These are phyloP conservation scores for Rhodamnia argentea DNA, from an alignment of 345 rosid genomes.

Conservation along the genomic window DNA sequence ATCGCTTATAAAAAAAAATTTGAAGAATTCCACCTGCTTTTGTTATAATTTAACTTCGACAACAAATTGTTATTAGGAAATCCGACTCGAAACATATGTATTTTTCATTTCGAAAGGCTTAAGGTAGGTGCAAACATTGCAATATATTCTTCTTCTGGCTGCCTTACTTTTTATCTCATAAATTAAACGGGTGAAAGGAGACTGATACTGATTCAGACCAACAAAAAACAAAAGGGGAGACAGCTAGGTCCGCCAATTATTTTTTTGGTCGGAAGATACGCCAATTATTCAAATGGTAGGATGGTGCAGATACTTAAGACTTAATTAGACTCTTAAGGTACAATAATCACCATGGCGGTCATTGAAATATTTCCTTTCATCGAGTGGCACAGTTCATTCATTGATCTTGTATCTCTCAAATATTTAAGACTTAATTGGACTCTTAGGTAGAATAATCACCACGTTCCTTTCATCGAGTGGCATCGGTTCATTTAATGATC, in stretches of 20 bases:
- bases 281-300: not conserved
- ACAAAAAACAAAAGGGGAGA: too few relatives aligned
- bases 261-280: not conserved
- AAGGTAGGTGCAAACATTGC: not conserved
- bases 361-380: not conserved
- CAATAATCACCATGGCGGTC: not conserved
- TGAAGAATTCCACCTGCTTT: rapidly evolving
- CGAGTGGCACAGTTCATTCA: not conserved
- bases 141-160: not conserved
- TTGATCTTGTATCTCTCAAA: not conserved
- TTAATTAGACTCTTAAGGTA: not conserved
- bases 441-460: not conserved
- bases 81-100: not conserved
- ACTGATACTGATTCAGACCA: too few relatives aligned
- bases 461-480: not conserved
- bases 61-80: not conserved
- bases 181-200: not conserved
- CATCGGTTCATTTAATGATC: not conserved
- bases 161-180: not conserved
- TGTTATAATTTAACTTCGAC: not conserved
- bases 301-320: not conserved
- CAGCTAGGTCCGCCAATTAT: too few relatives aligned
- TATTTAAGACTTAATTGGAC: not conserved
- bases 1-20: not conserved
- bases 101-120: not conserved